Base-by-base conservation (phyloP, 805 yeast genomes). In the Teunomyces kruisii region DNA sequence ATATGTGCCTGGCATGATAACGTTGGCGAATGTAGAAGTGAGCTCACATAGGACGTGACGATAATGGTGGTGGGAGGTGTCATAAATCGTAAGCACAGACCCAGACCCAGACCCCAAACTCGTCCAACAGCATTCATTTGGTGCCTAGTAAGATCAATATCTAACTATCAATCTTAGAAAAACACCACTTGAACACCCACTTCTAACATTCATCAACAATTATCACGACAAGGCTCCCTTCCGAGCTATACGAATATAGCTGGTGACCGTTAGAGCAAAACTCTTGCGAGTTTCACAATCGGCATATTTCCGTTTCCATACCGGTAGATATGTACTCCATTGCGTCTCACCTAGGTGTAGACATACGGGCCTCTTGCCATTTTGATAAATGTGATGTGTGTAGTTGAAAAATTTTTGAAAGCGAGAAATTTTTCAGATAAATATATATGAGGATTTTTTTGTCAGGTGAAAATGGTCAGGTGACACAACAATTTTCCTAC, bases 341-440 rank as follows among this genome's bases (percentile, higher is more conserved):
- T 42, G 47, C 49, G 52, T 46, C 44, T 54, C 54, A 53, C 55
- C 43, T 26, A 29, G 32, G 38, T 40, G 27, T 32, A 57, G 68
- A 72, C 77, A 67, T 72, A 72, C 77, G 76, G 77, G 76, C 77
- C 77, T 72, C 77, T 72, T 72, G 77, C 77, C 77, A 72, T 72
- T 67, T 64, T 53, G 68, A 62, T 64, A 61, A n/a, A 56, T 52
- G 45, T 42, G 47, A 19, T 33, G 37, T 24, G n/a, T 14, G 14
- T 13, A 19, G 17, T 31, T 31, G 22, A 14, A 26, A 37, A 37
- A 6, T 24, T 24, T 37, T 24, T 6, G n/a, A 1, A 3, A 33
- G 6, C 3, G 22, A 19, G 22, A 5, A n/a, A 15, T 32, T 32
- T 32, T 29, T 29, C 31, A 29, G 31, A n/a, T 10, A 12, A 32